phyloP scores from a whole-genome alignment of 78 protist genomes.

The Anaeramoeba flamelloides region DNA sequence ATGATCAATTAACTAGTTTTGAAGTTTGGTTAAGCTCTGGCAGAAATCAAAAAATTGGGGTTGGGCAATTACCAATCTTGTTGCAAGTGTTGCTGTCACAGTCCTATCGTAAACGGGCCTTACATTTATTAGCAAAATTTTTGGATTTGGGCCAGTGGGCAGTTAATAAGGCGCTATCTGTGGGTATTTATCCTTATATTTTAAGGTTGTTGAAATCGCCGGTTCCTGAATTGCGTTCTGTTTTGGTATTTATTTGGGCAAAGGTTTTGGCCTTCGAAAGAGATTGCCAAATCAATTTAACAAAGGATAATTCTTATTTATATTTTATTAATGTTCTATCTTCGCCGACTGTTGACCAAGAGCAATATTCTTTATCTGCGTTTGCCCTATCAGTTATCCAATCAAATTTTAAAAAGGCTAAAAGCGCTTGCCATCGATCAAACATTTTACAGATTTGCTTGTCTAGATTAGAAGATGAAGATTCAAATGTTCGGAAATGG shows the following conservation, averaged over 20 bases:
- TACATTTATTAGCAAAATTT: not conserved
- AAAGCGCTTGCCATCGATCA: not conserved
- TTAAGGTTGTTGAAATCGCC: not conserved
- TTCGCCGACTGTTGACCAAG: not conserved
- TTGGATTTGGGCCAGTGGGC: not conserved
- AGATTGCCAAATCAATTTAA: not conserved
- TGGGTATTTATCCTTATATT: not conserved
- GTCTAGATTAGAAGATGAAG: not conserved
- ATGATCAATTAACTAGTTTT: not conserved
- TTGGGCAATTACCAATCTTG: not conserved
- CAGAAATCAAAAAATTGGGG: not conserved
- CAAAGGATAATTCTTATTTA: not conserved
- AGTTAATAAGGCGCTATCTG: not conserved
- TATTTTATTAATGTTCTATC: not conserved
- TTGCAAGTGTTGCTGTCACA: not conserved
- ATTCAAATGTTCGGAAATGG: not conserved
- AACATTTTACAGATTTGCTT: not conserved
- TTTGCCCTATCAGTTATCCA: not conserved
- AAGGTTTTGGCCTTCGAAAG: not conserved
- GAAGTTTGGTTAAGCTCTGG: not conserved
- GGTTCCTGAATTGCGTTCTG: not conserved
- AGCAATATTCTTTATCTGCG: not conserved
- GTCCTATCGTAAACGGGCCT: not conserved
- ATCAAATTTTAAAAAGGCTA: not conserved
- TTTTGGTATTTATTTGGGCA: not conserved